Conservation (phyloP, 139 green algal species). For the Parachlorella kessleri region DNA sequence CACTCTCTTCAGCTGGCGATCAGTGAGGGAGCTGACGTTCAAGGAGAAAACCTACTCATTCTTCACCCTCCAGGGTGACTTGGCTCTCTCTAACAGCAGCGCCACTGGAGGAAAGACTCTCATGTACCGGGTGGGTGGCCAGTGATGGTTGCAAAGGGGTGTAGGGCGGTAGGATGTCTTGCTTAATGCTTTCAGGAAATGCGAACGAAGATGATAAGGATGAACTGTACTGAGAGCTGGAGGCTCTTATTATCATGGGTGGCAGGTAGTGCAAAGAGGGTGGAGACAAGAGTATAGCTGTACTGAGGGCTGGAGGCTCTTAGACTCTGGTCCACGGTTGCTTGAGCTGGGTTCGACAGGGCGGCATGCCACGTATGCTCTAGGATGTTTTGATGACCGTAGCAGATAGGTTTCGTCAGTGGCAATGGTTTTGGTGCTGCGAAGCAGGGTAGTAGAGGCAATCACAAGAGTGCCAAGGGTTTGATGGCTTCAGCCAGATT, state of each 20-base stretch:
- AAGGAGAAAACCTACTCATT: conserved; percentile 31
- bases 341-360: no score
- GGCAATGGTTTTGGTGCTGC: no score
- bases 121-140: conserved; percentile 31
- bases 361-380: no score
- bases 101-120: conserved; percentile 31
- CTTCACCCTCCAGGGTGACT: conserved; percentile 25
- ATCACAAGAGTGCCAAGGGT: no score
- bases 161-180: not conserved
- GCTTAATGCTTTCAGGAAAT: not conserved
- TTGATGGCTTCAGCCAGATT: no score
- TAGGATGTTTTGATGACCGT: no score
- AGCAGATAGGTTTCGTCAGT: no score
- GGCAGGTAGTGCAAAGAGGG: not conserved
- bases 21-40: not conserved
- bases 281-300: no score
- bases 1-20: not conserved
- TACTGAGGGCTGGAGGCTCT: no score
- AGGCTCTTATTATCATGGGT: not conserved
- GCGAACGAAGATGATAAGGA: not conserved
- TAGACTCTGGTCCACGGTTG: no score
- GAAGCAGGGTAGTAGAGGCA: no score
- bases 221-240: not conserved
- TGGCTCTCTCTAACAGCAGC: conserved; percentile 32
- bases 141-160: no score